Conservation (phyloP, 192 early-diverging fungal genomes). For the Backusella circina region DNA sequence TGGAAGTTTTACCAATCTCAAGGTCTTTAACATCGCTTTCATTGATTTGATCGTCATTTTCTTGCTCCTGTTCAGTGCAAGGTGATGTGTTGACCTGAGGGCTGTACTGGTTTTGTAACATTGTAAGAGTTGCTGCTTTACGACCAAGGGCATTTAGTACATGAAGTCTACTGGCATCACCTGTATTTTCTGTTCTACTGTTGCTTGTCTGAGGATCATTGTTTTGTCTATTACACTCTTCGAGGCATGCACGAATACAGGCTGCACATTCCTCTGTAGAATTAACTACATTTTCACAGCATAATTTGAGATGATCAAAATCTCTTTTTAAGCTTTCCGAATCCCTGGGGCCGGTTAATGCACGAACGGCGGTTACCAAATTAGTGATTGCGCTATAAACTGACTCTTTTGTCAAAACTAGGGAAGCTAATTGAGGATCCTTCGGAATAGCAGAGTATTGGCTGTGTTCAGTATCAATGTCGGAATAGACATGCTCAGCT, state of each 20-base stretch:
- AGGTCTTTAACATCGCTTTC: background rate
- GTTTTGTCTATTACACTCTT: background rate
- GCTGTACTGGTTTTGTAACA: slow-evolving; percentile 16
- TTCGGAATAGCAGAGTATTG: slow-evolving; percentile 18
- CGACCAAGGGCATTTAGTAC: slow-evolving; percentile 28
- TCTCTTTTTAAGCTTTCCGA: slow-evolving; percentile 1
- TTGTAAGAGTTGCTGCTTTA: slow-evolving; percentile 27
- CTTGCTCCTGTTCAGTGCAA: background rate
- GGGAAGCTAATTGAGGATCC: slow-evolving; percentile 27
- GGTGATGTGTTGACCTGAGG: background rate
- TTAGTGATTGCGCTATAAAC: slow-evolving; percentile 33
- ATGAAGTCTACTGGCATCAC: slow-evolving; percentile 14
- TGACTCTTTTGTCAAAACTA: slow-evolving; percentile 32
- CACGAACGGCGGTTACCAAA: slow-evolving; percentile 32
- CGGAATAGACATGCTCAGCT: slow-evolving; percentile 29
- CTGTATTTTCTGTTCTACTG: slow-evolving; percentile 11
- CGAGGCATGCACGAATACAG: slow-evolving; percentile 10
- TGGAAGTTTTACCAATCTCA: background rate
- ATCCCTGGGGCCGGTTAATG: slow-evolving; percentile 14
- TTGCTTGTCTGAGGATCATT: background rate
- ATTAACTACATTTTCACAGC: slow-evolving; percentile 13
- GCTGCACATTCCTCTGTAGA: slow-evolving; percentile 10
- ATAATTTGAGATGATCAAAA: slow-evolving; percentile 17
- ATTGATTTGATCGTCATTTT: background rate
- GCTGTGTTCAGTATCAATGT: slow-evolving; percentile 20